Conservation (phyloP, 139 green algal genomes). For the Chlorella sp. region DNA sequence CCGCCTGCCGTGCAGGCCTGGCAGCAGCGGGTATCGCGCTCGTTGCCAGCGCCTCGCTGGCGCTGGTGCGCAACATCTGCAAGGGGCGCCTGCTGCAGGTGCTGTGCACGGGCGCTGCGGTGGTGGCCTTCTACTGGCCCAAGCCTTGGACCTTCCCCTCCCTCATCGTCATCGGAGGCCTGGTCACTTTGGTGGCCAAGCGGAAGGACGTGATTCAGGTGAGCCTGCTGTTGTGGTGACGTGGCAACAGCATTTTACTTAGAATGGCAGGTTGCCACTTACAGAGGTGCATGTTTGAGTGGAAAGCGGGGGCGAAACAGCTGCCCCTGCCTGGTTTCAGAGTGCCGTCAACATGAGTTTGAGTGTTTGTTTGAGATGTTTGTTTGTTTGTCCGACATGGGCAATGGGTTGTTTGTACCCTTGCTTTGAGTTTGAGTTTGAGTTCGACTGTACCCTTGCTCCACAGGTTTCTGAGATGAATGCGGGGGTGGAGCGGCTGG, state of each 20-base stretch:
- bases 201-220: conserved; percentile 51
- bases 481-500: conserved; percentile 64
- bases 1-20: conserved; percentile 36
- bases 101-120: conserved; percentile 50
- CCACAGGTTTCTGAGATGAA: conserved; percentile 38
- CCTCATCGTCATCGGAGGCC: conserved; percentile 67
- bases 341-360: too few species aligned
- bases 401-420: too few species aligned
- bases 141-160: conserved; percentile 83
- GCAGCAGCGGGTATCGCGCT: conserved; percentile 67
- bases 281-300: too few species aligned
- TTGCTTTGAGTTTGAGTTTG: too few species aligned
- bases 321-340: too few species aligned
- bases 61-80: conserved; percentile 79
- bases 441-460: too few species aligned
- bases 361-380: too few species aligned
- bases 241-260: too few species aligned
- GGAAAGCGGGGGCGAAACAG: too few species aligned
- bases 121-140: conserved; percentile 80
- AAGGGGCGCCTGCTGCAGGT: conserved; percentile 47
- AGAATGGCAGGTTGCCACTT: too few species aligned
- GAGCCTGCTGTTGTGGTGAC: not conserved
- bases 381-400: too few species aligned
- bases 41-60: conserved; percentile 80
- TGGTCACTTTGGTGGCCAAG: conserved; percentile 62